These are phyloP conservation scores for Solanum infundibuliforme DNA, from an alignment of 257 asterid species.

Conservation along the genomic window DNA sequence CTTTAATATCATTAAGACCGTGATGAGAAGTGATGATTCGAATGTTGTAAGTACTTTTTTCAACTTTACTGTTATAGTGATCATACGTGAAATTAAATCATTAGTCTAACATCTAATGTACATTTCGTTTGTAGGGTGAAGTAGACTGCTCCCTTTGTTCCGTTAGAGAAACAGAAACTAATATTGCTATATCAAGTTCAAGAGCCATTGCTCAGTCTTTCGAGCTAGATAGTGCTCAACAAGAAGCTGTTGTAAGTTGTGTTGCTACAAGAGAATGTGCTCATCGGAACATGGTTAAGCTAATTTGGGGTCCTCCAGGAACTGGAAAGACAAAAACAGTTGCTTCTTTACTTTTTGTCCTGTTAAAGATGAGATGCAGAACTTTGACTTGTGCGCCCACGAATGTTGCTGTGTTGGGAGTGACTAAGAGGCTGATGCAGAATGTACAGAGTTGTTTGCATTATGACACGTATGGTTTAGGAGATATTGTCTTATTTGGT, in stretches of 20 bases:
- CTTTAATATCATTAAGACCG: constrained; percentile 14
- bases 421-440: constrained; percentile 20
- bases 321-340: constrained; percentile 46
- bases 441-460: not conserved
- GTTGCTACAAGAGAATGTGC: constrained; percentile 19
- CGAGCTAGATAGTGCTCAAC: constrained; percentile 30
- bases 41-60: constrained; percentile 9
- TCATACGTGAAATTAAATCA: not conserved
- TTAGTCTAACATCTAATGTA: not conserved
- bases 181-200: not conserved
- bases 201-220: not conserved
- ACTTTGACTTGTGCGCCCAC: constrained; percentile 48
- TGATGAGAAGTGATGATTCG: constrained; percentile 12
- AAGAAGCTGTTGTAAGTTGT: constrained; percentile 24
- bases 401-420: constrained; percentile 32
- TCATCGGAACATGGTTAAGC: constrained; percentile 20
- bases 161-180: not conserved
- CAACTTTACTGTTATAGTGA: not conserved
- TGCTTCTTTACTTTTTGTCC: constrained; percentile 12
- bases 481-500: constrained; percentile 40
- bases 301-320: constrained; percentile 53
- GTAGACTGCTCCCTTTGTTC: constrained; percentile 22
- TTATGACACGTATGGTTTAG: constrained; percentile 28
- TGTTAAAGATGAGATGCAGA: constrained; percentile 22
- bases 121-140: constrained; percentile 7